Evolutionary conservation across 1,139 yeast species (phyloP).

Genomic region (Spencermartinsiella ligniputridi): DNA sequence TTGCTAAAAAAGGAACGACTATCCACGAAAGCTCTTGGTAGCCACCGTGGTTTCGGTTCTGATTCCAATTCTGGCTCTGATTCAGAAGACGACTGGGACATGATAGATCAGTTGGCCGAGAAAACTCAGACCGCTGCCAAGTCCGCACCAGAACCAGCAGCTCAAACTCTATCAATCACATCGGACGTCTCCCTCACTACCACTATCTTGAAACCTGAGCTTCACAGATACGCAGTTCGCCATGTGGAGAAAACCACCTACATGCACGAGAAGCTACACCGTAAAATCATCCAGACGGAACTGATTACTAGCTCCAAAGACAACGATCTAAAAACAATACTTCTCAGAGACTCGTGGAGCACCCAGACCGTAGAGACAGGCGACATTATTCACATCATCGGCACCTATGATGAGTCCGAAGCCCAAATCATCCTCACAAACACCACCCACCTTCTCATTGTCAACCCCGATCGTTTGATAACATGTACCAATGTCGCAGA

Average conservation of each 20-base stretch:
- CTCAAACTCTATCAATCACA: background rate
- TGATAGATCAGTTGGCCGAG: conserved; percentile 6
- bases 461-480: conserved; percentile 79
- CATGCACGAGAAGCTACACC: conserved; percentile 1
- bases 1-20: conserved; percentile 4
- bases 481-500: conserved; percentile 82
- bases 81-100: conserved; percentile 10
- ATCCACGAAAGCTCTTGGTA: background rate
- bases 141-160: background rate
- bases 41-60: background rate
- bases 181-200: conserved; percentile 12
- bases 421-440: conserved; percentile 47
- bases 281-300: conserved; percentile 5
- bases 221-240: conserved; percentile 15
- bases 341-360: conserved; percentile 28
- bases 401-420: conserved; percentile 19
- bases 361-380: conserved; percentile 20
- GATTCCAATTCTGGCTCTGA: background rate
- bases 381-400: conserved; percentile 38
- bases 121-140: conserved; percentile 2
- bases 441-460: conserved; percentile 56
- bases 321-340: conserved; percentile 7
- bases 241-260: conserved; percentile 3
- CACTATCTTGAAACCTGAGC: conserved; percentile 14
- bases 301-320: conserved; percentile 7